A percentile compares a stretch with the other conserved stretches of the same genome.
Conservation (phyloP, 179 eudicot genomes). For the Amaranthus tricolor region DNA sequence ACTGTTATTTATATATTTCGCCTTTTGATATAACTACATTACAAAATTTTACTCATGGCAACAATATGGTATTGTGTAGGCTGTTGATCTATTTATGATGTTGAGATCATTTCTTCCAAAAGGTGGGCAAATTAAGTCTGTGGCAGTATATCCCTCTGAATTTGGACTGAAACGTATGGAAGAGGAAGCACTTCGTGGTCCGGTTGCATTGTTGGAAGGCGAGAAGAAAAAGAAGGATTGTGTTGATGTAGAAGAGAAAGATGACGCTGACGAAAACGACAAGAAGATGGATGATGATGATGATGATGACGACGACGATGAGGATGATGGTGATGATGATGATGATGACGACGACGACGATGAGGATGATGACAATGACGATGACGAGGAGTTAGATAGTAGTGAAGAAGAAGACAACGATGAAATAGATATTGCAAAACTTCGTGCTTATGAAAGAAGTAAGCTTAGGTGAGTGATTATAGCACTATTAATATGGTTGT, state of each 20-base stretch:
- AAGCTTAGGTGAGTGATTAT: slow-evolving; percentile 60
- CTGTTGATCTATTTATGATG: slow-evolving; percentile 69
- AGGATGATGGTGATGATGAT: background rate
- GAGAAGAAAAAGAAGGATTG: slow-evolving; percentile 33
- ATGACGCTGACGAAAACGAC: slow-evolving; percentile 22
- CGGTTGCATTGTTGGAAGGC: slow-evolving; percentile 67
- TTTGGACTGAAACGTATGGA: slow-evolving; percentile 90
- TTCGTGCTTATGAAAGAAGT: slow-evolving; percentile 90
- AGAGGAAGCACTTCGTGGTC: slow-evolving; percentile 91
- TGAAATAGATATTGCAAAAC: slow-evolving; percentile 59
- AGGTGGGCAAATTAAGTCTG: slow-evolving; percentile 71
- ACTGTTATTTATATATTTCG: background rate
- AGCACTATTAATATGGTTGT: background rate
- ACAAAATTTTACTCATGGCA: background rate
- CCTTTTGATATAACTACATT: background rate
- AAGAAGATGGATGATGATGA: slow-evolving; percentile 34
- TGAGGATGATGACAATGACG: slow-evolving; percentile 39
- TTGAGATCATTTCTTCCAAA: slow-evolving; percentile 78
- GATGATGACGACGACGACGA: slow-evolving; percentile 32
- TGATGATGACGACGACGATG: slow-evolving; percentile 29
- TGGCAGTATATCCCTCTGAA: slow-evolving; percentile 89
- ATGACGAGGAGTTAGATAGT: slow-evolving; percentile 31
- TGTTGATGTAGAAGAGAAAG: slow-evolving; percentile 25
- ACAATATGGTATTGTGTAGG: slow-evolving; percentile 45
- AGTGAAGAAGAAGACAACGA: slow-evolving; percentile 35